Evolutionary conservation across 495 filamentous ascomycete genomes (phyloP), one percentile per base, ranked within the genome.

Genomic region (Podospora comata): DNA sequence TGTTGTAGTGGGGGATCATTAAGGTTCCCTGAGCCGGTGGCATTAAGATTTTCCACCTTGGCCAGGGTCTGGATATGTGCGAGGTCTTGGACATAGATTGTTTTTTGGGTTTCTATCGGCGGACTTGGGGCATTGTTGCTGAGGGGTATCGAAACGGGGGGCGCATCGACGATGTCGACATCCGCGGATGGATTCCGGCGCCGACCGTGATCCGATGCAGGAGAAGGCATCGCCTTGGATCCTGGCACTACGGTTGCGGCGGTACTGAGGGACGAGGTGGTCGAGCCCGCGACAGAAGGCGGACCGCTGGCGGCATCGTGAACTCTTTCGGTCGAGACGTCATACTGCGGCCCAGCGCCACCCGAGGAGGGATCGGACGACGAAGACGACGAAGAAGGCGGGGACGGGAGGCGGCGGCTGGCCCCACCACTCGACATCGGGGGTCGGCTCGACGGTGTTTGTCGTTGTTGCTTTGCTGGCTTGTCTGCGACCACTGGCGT

Each of bases 11-110:
- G 79, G 0, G 80, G 79, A 63, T 84, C 82, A 66, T 83, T 82
- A 5, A 84, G 72, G 55, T 79, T 79, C 48, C 85, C 80, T 28
- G 84, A 77, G 0, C 80, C 78, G 48, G 80, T 75, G 32, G 79
- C 77, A 11, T 75, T 76, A 39, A 82, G 87, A 73, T 90, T 76
- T 65, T 92, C 89, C 64, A 94, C 91, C 59, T 81, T 89, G 54
- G 92, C 92, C 66, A 97, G 91, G 73, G 90, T 92, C 75, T 94
- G 92, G 67, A 97, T 94, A 77, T 97, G 94, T 27, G 88, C 89
- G 23, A 97, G 82, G 77, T 93, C 91, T 68, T 90, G 88, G 39
- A 97, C 90, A 72, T 88, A 90, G 76, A 97, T 84, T 34, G 79
- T 83, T 30, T 74, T 78, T 54, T 79, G 79, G 23, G 67, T 70